Conservation (phyloP, 441 rosid species). For the Adansonia gregorii region DNA sequence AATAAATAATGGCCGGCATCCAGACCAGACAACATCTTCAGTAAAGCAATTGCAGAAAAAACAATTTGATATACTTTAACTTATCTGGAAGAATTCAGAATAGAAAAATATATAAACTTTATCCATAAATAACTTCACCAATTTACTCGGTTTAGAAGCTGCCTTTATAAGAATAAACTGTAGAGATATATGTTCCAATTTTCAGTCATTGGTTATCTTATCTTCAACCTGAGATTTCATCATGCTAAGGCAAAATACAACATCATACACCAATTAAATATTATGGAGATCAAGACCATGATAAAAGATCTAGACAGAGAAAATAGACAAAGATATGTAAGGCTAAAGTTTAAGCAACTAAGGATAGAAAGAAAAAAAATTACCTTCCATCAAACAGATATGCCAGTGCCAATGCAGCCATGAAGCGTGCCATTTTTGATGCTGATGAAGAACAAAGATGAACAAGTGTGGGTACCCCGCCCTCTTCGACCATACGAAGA, state of each 20-base stretch:
- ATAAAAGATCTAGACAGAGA: neutral
- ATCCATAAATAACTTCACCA: neutral
- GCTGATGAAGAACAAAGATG: slow-evolving; percentile 79
- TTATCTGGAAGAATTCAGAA: neutral
- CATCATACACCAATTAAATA: neutral
- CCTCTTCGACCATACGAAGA: slow-evolving; percentile 90
- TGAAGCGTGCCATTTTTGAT: slow-evolving; percentile 96
- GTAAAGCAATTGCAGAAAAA: neutral
- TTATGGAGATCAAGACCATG: neutral
- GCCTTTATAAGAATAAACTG: neutral
- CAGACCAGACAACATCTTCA: slow-evolving; percentile 1
- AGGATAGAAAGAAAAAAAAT: neutral
- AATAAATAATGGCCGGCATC: neutral
- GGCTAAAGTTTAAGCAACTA: neutral
- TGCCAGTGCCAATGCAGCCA: slow-evolving; percentile 95
- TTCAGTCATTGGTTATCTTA: neutral
- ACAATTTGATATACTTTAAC: neutral
- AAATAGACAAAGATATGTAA: neutral
- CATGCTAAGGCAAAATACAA: neutral
- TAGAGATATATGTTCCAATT: neutral
- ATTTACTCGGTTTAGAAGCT: neutral
- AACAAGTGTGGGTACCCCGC: slow-evolving; percentile 91
- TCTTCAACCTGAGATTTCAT: neutral
- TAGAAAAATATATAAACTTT: neutral
- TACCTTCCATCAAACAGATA: slow-evolving; percentile 99